Base-by-base conservation (phyloP, 2,329 filamentous ascomycete species). In the Ambrosiella xylebori region DNA sequence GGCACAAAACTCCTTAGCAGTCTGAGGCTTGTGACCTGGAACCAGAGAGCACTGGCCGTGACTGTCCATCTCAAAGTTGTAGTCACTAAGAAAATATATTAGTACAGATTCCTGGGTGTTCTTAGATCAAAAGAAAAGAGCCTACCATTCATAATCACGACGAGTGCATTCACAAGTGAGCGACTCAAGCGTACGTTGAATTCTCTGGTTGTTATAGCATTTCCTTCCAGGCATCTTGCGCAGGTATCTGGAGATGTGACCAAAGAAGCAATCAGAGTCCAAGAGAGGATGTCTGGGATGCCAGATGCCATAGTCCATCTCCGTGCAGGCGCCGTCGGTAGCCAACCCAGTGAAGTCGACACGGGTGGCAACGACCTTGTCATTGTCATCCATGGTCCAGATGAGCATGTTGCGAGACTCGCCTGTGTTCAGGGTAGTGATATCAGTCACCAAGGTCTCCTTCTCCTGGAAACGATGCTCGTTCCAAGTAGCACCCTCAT, bases 131-230 rank as follows among this genome's bases (percentile, higher is more conserved):
- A 71, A 27, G 27, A 27, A 27, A 27, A 27, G 27, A 27, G 27
- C 82, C 73, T 72, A 90, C 86, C 93, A 98, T 76, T 98, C 93
- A 68, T 84, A 98, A 71, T 98, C 93, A 60, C 81, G 78, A 56
- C 88, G 78, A 7, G 81, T 86, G 71, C 93, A 98, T 60, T 79
- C 76, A 74, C 93, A 98, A 68, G 94, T 88, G 62, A 78, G 72
- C 63, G 87, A 82, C 63, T 78, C 77, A 69, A 90, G 84, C 35
- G 91, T 74, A 62, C 82, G 80, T 63, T 82, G 75, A 62, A 94
- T 79, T 62, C 77, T 79, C 67, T 79, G 78, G 56, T 85, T 82
- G 65, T 95, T 96, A 75, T 83, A 95, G 73, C 93, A 98, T 53
- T 84, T 72, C 17, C 77, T 75, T 13, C 83, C 81, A n/a, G 76